These are phyloP conservation scores for Dimocarpus longan DNA, from an alignment of 345 rosid species.

Conservation along the genomic window DNA sequence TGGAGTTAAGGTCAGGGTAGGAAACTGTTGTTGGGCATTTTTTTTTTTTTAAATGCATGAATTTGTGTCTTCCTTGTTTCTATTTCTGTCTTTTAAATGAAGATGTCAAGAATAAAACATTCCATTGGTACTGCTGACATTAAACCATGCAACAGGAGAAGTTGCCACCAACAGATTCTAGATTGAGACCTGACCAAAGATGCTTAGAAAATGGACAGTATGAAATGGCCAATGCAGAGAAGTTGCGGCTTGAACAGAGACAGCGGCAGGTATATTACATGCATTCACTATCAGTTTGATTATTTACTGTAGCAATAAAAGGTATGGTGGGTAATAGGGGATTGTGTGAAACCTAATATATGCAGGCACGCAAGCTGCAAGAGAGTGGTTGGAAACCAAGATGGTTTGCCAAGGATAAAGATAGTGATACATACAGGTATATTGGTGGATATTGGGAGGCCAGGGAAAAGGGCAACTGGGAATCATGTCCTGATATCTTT, in stretches of 20 bases:
- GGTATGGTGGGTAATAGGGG: background rate
- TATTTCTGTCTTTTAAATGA: background rate
- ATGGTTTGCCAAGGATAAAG: conserved; percentile 85
- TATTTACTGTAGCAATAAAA: too few species aligned
- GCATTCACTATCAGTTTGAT: background rate
- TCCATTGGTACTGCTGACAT: background rate
- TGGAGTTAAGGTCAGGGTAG: conserved; percentile 31
- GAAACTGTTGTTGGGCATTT: background rate
- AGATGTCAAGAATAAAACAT: background rate
- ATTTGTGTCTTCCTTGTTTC: background rate
- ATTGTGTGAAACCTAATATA: background rate
- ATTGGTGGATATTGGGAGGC: conserved; percentile 95
- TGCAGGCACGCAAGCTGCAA: conserved; percentile 93
- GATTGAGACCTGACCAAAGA: conserved; percentile 49
- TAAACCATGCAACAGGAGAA: conserved; percentile 31
- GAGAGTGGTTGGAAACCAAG: conserved; percentile 97
- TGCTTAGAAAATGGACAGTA: conserved; percentile 44
- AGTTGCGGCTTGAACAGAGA: conserved; percentile 45
- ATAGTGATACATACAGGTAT: conserved; percentile 56
- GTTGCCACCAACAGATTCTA: conserved; percentile 52
- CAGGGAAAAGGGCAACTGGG: conserved; percentile 66
- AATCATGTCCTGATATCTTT: conserved; percentile 84
- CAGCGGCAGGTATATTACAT: conserved; percentile 40
- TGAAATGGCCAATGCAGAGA: conserved; percentile 45
- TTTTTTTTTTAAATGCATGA: background rate